Percentiles rank a stretch among this genome's conserved stretches.
These are phyloP conservation scores for Claviceps fusiformis DNA, from an alignment of 2,329 filamentous ascomycete species.

Conservation along the genomic window DNA sequence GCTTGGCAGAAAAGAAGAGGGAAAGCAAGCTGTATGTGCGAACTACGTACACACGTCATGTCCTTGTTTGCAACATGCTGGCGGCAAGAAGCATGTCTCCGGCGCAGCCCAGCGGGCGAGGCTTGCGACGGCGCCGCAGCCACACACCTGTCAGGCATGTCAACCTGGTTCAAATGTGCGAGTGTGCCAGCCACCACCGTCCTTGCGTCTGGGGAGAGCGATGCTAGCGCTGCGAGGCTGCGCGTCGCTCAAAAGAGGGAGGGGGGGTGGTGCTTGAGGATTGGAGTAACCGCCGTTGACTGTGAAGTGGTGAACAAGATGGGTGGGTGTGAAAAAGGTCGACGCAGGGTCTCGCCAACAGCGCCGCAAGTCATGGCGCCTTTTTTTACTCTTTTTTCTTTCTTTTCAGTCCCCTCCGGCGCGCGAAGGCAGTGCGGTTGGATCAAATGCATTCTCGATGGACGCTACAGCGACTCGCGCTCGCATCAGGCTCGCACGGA, in stretches of 20 bases:
- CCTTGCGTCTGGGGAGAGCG: not conserved
- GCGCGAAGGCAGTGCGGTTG: too few relatives aligned
- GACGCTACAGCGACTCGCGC: too few relatives aligned
- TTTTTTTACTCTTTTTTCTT: not conserved
- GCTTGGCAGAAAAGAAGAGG: not conserved
- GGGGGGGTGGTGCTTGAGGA: not conserved
- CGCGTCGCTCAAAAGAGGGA: not conserved
- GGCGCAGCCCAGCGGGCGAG: conserved; percentile 5
- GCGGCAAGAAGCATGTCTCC: conserved; percentile 3
- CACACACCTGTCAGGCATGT: conserved; percentile 4
- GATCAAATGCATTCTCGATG: too few relatives aligned
- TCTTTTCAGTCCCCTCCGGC: not conserved
- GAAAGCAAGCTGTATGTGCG: not conserved
- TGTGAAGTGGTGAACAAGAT: not conserved
- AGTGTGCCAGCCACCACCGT: not conserved
- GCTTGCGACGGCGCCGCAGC: conserved; percentile 8
- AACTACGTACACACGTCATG: not conserved
- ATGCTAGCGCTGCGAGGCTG: not conserved
- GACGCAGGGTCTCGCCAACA: not conserved
- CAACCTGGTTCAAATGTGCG: not conserved
- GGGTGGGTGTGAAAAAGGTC: not conserved
- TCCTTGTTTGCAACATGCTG: not conserved
- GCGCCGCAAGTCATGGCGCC: too few relatives aligned
- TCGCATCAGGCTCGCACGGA: not conserved
- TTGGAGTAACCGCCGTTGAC: not conserved